Base-by-base conservation (phyloP, 108 stramenopile species). In the Fistulifera solaris region DNA sequence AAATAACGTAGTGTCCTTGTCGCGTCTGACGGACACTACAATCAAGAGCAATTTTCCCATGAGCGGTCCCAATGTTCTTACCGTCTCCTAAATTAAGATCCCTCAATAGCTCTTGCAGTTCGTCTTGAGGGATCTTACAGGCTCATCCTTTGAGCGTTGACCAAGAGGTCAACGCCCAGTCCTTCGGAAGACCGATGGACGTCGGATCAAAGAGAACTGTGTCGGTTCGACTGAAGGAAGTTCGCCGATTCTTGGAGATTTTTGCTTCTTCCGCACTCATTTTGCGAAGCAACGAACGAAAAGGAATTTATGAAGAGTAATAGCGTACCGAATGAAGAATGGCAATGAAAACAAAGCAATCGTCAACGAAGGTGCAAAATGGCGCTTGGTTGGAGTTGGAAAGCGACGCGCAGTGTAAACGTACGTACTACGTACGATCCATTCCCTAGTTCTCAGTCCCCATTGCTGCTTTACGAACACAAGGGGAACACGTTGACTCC, bases 131-230 rank as follows among this genome's bases (percentile, higher is more conserved):
- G 58, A 91, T 75, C 70, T 91, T 91, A 66, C 89, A 91, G 77
- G 85, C 89, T 91, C 89, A 91, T 58, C 89, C 89, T 58, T 91
- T 91, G 41, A 91, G 77, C 46, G 63, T 54, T 22, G 77, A 80
- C 53, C 56, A 88, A 54, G 76, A 68, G n/a, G 83, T 84, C 54
- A 88, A 64, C 0, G 80, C 75, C 80, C 80, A 88, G 19, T 57
- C 57, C 16, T 68, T 42, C 19, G 87, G 82, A n/a, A 88, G 66
- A 25, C 80, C 80, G 26, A 88, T 54, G 24, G 62, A 48, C 16
- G 87, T 82, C 12, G 87, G 87, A 48, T 88, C 87, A 50, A 84
- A 88, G 61, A 71, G 65, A 14, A 80, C 79, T 55, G 78, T 75
- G 18, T 80, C 77, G 24, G 6, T 45, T 19, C 44, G 44, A 22